Conservation (phyloP, 768 basidiomycete genomes). For the Trametes villosa region DNA sequence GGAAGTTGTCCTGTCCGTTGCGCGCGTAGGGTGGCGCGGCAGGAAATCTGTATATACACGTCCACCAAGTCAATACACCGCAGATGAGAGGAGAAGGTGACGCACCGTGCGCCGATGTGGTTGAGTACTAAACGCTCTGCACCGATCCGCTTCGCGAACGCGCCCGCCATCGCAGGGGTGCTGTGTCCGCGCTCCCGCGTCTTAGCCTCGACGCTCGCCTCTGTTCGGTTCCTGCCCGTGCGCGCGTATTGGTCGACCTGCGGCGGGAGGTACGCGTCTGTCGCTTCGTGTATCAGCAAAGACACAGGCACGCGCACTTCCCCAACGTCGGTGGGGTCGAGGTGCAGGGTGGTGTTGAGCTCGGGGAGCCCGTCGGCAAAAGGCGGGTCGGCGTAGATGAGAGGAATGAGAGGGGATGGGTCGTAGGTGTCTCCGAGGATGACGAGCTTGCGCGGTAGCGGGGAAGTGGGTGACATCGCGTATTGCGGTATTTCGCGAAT, state of each 20-base stretch:
- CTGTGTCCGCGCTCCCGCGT: constrained; percentile 77
- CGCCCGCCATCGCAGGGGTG: constrained; percentile 76
- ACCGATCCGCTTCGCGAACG: constrained; percentile 63
- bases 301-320: constrained; percentile 36
- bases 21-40: constrained; percentile 22
- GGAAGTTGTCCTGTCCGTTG: constrained; percentile 22
- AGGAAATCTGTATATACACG: constrained; percentile 29
- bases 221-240: constrained; percentile 44
- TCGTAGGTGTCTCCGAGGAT: constrained; percentile 82
- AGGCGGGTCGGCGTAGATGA: constrained; percentile 35
- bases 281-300: constrained; percentile 86
- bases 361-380: background rate
- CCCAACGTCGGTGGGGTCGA: constrained; percentile 40
- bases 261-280: constrained; percentile 70
- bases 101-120: constrained; percentile 74
- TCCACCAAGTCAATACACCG: too few relatives aligned
- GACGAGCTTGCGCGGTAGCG: constrained; percentile 63
- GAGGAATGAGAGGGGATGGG: constrained; percentile 58
- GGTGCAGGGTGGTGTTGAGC: constrained; percentile 13
- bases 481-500: constrained; percentile 56
- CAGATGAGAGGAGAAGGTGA: constrained; percentile 2
- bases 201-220: constrained; percentile 42
- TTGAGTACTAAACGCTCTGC: constrained; percentile 73
- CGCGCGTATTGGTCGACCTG: constrained; percentile 55
- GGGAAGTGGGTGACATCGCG: constrained; percentile 10